Evolutionary conservation across 306 rosid genomes (phyloP).

Genomic region (Vicia villosa): DNA sequence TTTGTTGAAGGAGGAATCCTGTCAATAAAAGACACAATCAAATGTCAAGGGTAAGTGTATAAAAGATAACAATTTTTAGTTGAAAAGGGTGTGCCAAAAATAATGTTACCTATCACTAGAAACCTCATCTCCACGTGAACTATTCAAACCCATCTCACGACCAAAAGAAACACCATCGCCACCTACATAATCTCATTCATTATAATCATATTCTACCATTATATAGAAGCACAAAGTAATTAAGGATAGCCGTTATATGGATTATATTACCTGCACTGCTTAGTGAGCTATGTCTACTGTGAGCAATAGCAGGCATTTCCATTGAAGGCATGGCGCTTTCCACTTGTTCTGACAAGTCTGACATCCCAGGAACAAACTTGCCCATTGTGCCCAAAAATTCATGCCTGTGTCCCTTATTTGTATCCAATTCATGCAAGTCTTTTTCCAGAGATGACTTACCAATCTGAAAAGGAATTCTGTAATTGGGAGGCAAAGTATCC

Average conservation of each 20-base stretch:
- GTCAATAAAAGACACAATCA: conserved; percentile 35
- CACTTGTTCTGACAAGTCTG: conserved; percentile 52
- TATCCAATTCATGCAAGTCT: conserved; percentile 51
- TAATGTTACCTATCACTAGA: conserved; percentile 56
- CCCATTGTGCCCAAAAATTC: conserved; percentile 43
- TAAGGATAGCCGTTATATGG: conserved; percentile 1
- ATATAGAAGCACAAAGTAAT: conserved; percentile 16
- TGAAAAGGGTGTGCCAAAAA: neutral
- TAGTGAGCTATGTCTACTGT: conserved; percentile 67
- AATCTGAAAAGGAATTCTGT: conserved; percentile 49
- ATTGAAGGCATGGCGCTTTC: conserved; percentile 44
- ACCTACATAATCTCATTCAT: conserved; percentile 47
- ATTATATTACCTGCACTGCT: conserved; percentile 64
- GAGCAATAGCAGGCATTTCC: conserved; percentile 53
- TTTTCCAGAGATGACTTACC: conserved; percentile 52
- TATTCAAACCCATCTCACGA: conserved; percentile 58
- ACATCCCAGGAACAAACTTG: conserved; percentile 48
- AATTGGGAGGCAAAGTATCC: conserved; percentile 46
- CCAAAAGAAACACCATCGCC: conserved; percentile 55
- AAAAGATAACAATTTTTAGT: neutral
- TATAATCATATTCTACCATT: conserved; percentile 31
- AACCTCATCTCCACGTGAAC: conserved; percentile 55
- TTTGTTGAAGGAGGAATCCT: conserved; percentile 50
- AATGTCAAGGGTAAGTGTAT: neutral
- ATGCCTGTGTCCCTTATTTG: conserved; percentile 50